phyloP scores from a whole-genome alignment of 129 eudicot genomes.

The Solidago caesia region DNA sequence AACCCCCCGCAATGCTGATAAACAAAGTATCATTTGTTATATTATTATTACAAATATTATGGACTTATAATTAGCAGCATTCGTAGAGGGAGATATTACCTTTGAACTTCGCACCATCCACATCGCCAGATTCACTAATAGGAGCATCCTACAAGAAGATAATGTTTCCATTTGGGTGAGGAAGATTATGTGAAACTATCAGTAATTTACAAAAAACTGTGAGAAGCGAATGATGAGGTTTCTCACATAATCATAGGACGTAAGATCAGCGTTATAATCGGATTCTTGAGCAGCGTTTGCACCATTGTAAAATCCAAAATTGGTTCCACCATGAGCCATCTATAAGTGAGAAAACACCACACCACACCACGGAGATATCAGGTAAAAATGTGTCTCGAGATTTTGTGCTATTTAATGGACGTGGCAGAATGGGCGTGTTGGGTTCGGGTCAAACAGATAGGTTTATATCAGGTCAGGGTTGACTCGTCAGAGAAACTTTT shows the following conservation, averaged over 20 bases:
- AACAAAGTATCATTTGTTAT: neutral
- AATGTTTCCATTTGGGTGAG: slow-evolving; percentile 15
- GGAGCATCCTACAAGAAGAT: slow-evolving; percentile 81
- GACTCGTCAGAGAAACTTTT: neutral
- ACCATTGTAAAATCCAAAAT: slow-evolving; percentile 90
- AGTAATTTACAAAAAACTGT: neutral
- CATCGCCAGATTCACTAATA: slow-evolving; percentile 87
- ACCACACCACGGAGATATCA: slow-evolving; percentile 21
- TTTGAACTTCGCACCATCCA: slow-evolving; percentile 72
- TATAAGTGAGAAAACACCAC: slow-evolving; percentile 27
- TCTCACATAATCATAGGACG: slow-evolving; percentile 95
- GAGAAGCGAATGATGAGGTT: neutral
- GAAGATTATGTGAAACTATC: neutral
- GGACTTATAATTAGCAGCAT: neutral
- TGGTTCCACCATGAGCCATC: slow-evolving; percentile 99
- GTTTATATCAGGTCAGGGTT: neutral
- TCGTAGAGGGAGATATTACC: slow-evolving; percentile 36
- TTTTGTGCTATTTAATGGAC: neutral
- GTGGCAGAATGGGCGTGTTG: neutral
- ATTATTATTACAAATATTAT: neutral
- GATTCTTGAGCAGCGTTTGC: slow-evolving; percentile 77
- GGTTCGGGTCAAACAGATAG: neutral
- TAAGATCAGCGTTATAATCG: slow-evolving; percentile 87
- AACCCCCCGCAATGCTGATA: slow-evolving; percentile 70
- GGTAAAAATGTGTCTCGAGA: neutral